Evolutionary conservation across 768 basidiomycete species (phyloP).

Genomic region (Mycena chlorophos): DNA sequence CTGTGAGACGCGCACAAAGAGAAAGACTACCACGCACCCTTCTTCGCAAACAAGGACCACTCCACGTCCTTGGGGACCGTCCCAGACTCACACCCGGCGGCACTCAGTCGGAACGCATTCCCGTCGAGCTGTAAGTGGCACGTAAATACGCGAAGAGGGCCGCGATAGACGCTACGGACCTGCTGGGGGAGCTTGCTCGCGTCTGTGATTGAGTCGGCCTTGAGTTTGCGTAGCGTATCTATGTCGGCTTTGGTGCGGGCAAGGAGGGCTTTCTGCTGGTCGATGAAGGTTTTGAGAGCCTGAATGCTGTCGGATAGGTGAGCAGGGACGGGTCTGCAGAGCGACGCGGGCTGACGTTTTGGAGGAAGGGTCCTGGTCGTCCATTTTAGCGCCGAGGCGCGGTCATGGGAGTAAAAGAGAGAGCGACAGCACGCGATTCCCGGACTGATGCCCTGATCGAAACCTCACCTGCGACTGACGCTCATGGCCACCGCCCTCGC

Average conservation of each 20-base stretch:
- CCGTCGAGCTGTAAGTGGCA: constrained; percentile 26
- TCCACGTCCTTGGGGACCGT: constrained; percentile 51
- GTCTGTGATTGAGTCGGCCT: constrained; percentile 35
- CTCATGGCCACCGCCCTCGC: too few species aligned
- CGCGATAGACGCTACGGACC: constrained; percentile 31
- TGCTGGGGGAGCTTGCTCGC: constrained; percentile 33
- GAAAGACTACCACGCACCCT: constrained; percentile 44
- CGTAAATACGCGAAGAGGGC: constrained; percentile 1
- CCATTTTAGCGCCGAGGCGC: too few species aligned
- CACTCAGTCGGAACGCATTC: constrained; percentile 44
- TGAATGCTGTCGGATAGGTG: constrained; percentile 43
- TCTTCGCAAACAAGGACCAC: constrained; percentile 59
- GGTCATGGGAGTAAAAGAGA: too few species aligned
- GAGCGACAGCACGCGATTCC: too few species aligned
- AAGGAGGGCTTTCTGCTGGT: constrained; percentile 59
- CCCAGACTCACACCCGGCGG: constrained; percentile 40
- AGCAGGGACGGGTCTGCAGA: not conserved
- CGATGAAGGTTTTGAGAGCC: constrained; percentile 67
- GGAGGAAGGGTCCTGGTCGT: too few species aligned
- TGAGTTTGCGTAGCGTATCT: constrained; percentile 50
- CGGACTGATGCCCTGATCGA: too few species aligned
- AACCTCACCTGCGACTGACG: too few species aligned
- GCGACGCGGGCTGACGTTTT: constrained; percentile 8
- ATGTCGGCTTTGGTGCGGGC: constrained; percentile 65
- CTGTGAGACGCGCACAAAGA: not conserved